These are phyloP conservation scores for Vigna hirtella DNA, from an alignment of 306 rosid species.

Conservation along the genomic window DNA sequence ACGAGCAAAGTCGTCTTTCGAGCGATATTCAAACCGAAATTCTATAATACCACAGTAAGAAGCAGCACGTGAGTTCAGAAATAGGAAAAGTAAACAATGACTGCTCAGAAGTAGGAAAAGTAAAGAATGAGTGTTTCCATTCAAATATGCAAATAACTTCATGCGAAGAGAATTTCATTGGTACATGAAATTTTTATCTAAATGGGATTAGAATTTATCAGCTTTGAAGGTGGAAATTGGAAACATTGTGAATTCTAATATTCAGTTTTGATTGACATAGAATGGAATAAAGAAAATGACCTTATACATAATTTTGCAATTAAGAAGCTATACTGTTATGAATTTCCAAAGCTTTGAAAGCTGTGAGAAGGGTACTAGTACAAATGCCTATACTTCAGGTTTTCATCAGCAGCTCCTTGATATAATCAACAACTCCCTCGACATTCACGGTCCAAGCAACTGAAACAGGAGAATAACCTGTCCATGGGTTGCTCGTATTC, in stretches of 20 bases:
- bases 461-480: constrained; percentile 79
- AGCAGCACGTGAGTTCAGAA: neutral
- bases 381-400: constrained; percentile 56
- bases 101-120: constrained; percentile 3
- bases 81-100: constrained; percentile 5
- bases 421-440: constrained; percentile 61
- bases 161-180: constrained; percentile 28
- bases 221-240: neutral
- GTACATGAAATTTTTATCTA: constrained; percentile 33
- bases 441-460: constrained; percentile 93
- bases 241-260: constrained; percentile 36
- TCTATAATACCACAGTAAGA: neutral
- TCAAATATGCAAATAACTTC: neutral
- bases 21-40: neutral
- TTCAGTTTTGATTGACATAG: constrained; percentile 38
- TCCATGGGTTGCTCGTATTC: constrained; percentile 90
- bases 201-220: constrained; percentile 12
- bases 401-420: constrained; percentile 65
- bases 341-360: constrained; percentile 31
- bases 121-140: constrained; percentile 16
- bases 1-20: neutral
- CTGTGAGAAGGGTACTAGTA: constrained; percentile 8
- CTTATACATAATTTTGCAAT: constrained; percentile 4
- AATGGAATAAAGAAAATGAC: constrained; percentile 36
- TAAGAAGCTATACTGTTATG: constrained; percentile 26